These are phyloP conservation scores for Yamadazyma friedrichii DNA, from an alignment of 1,139 yeast genomes.

Conservation along the genomic window DNA sequence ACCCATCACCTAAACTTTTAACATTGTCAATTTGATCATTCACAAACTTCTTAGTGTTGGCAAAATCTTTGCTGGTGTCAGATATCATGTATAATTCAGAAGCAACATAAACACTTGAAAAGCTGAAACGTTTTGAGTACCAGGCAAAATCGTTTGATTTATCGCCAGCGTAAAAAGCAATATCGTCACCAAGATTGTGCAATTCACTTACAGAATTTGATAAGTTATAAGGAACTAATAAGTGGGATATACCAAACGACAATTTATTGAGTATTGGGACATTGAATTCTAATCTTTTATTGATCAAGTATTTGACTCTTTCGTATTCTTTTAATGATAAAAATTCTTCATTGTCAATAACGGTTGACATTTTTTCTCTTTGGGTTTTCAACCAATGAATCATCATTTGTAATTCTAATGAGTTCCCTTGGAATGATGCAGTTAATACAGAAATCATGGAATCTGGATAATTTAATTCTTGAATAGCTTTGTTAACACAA, in stretches of 20 bases:
- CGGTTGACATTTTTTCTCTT: slow-evolving; percentile 31
- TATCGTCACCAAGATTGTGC: slow-evolving; percentile 70
- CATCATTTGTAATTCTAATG: slow-evolving; percentile 47
- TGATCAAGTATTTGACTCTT: slow-evolving; percentile 53
- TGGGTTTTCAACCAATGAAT: slow-evolving; percentile 41
- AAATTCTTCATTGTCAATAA: slow-evolving; percentile 31
- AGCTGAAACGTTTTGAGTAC: slow-evolving; percentile 81
- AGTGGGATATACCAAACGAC: slow-evolving; percentile 50
- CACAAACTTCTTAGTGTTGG: slow-evolving; percentile 64
- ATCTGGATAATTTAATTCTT: slow-evolving; percentile 62
- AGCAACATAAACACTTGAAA: slow-evolving; percentile 69
- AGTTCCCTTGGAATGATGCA: slow-evolving; percentile 27
- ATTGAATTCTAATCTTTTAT: slow-evolving; percentile 64
- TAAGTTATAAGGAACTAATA: slow-evolving; percentile 55
- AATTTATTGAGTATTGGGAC: slow-evolving; percentile 47
- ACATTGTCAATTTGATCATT: slow-evolving; percentile 57
- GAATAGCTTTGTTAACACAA: slow-evolving; percentile 61
- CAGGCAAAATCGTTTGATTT: slow-evolving; percentile 83
- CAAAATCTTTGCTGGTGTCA: slow-evolving; percentile 59
- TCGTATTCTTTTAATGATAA: slow-evolving; percentile 51
- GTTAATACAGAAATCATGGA: slow-evolving; percentile 61
- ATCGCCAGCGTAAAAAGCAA: slow-evolving; percentile 79
- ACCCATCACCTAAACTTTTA: slow-evolving; percentile 55
- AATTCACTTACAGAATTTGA: slow-evolving; percentile 59
- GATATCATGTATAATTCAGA: slow-evolving; percentile 79